phyloP scores from a whole-genome alignment of 805 yeast species.

The Wickerhamomyces bovis region DNA sequence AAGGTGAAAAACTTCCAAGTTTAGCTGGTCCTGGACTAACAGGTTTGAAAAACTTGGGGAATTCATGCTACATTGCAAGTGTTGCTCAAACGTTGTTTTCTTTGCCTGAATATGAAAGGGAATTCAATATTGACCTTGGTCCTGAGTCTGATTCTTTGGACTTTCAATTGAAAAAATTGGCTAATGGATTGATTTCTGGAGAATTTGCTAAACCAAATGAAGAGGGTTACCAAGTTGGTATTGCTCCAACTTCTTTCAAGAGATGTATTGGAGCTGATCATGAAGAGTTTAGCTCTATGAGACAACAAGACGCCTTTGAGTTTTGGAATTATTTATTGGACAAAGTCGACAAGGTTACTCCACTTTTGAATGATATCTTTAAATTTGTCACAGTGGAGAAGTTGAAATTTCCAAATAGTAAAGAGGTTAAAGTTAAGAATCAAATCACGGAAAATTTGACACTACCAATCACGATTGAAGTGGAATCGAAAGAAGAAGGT shows the following conservation, averaged over 20 bases:
- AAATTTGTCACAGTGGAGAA: conserved; percentile 63
- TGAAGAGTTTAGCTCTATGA: conserved; percentile 75
- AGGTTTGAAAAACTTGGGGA: conserved; percentile 87
- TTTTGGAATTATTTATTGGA: conserved; percentile 67
- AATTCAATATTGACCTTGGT: conserved; percentile 26
- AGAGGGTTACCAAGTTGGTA: conserved; percentile 58
- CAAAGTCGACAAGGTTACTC: conserved; percentile 45
- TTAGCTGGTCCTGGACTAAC: conserved; percentile 73
- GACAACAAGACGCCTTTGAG: conserved; percentile 95
- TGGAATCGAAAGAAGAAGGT: conserved; percentile 37
- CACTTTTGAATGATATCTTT: conserved; percentile 40
- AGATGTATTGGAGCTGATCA: conserved; percentile 71
- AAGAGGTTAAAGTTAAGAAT: conserved; percentile 48
- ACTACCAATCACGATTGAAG: conserved; percentile 46
- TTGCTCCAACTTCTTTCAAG: conserved; percentile 74
- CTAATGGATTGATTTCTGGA: conserved; percentile 75
- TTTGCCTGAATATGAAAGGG: conserved; percentile 26
- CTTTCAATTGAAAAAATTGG: conserved; percentile 73
- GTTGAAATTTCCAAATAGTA: conserved; percentile 42
- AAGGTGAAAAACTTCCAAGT: conserved; percentile 59
- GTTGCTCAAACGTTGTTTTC: conserved; percentile 66
- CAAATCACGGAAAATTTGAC: conserved; percentile 62
- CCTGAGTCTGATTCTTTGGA: conserved; percentile 45
- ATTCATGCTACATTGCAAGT: conserved; percentile 85
- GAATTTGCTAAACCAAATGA: conserved; percentile 57